Evolutionary conservation across 2,329 filamentous ascomycete genomes (phyloP).

Genomic region (Sclerotinia borealis): DNA sequence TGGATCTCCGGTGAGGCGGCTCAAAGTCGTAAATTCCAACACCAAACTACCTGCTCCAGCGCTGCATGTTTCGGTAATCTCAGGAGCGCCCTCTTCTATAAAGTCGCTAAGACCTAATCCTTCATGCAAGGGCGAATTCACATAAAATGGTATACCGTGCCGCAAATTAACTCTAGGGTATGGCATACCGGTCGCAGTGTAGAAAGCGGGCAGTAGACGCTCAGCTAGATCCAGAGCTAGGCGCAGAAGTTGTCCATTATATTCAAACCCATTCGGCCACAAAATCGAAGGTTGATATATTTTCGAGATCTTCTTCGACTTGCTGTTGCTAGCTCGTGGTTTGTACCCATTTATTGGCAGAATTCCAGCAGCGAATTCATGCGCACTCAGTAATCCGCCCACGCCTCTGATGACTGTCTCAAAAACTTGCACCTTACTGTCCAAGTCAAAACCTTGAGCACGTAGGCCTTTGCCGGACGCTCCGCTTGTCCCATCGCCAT

Average conservation of each 20-base stretch:
- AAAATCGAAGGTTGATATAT: slow-evolving; percentile 48
- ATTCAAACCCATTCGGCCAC: slow-evolving; percentile 74
- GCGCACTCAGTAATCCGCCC: slow-evolving; percentile 84
- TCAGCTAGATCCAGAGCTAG: slow-evolving; percentile 80
- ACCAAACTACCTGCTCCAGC: slow-evolving; percentile 94
- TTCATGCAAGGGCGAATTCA: slow-evolving; percentile 72
- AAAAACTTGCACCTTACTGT: slow-evolving; percentile 98
- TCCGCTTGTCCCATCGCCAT: slow-evolving; percentile 75
- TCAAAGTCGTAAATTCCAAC: slow-evolving; percentile 86
- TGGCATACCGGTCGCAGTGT: slow-evolving; percentile 82
- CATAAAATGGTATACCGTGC: slow-evolving; percentile 86
- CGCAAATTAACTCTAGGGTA: slow-evolving; percentile 92
- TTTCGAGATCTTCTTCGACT: slow-evolving; percentile 11
- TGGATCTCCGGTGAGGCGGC: slow-evolving; percentile 75
- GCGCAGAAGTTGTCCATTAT: slow-evolving; percentile 85
- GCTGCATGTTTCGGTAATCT: slow-evolving; percentile 94
- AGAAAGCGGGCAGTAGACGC: slow-evolving; percentile 84
- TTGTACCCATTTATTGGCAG: slow-evolving; percentile 78
- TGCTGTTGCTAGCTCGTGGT: slow-evolving; percentile 35
- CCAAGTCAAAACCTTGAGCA: slow-evolving; percentile 80
- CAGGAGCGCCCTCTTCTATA: slow-evolving; percentile 36
- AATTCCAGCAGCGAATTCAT: slow-evolving; percentile 87
- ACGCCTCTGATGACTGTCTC: slow-evolving; percentile 94
- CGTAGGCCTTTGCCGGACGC: slow-evolving; percentile 63
- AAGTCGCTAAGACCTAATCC: slow-evolving; percentile 41